Evolutionary conservation across 495 filamentous ascomycete species (phyloP), one percentile per base, ranked within the genome.

Genomic region (Immersiella caudata): DNA sequence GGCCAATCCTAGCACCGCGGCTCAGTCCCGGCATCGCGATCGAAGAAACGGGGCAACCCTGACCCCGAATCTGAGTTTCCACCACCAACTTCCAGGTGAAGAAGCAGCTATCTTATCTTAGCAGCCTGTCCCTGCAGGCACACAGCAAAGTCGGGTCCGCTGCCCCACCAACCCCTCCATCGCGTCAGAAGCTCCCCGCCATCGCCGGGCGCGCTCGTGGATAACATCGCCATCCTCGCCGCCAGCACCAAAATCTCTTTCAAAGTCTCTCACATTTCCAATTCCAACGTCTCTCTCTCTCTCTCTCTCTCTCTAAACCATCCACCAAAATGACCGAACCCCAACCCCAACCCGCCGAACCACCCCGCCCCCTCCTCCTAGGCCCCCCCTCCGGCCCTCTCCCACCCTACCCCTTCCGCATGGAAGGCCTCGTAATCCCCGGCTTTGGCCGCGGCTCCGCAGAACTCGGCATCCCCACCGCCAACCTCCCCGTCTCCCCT

Each of bases 391-490:
- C 76, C 18, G 93, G 93, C 16, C 94, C 95, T 12, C 78, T 84
- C 66, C 62, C 86, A 16, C 94, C 95, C 0, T 98, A 88, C 79
- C 95, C 95, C 0, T 82, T 97, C 68, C 86, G 82, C 57, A 85
- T 97, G 75, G 87, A 87, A 50, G 95, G 95, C 7, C 84, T 87
- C 57, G 93, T 99, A 18, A 92, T 98, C 72, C 89, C 91, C 75
- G 95, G 95, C 49, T 98, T 97, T 79, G 95, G 95, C 20, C 89
- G 95, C 52, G 95, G 95, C 51, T 93, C 90, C 75, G 94, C 92
- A 81, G 93, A 96, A 84, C 89, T 99, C 66, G 93, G 94, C 64
- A 97, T 98, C 78, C 95, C 95, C 2, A 99, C 95, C 0, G 95
- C 95, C 72, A 99, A 99, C 81, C 94, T 99, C 69, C 93, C 95